Percentiles rank a stretch among this genome's conserved stretches.
Conservation (phyloP, 2,329 filamentous ascomycete species). For the Tolypocladium album region DNA sequence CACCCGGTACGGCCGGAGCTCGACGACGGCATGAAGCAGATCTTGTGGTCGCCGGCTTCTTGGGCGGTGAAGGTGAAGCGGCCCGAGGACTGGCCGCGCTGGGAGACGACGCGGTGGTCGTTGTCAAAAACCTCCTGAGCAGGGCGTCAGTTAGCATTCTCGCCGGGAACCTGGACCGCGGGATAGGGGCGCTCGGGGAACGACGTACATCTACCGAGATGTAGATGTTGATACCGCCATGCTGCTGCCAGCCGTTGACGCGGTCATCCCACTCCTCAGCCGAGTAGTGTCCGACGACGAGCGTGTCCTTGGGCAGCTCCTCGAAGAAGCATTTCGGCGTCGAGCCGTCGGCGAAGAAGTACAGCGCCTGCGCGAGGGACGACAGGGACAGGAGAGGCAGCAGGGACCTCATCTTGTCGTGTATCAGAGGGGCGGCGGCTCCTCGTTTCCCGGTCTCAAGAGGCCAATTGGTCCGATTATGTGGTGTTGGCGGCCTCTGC, state of each 20-base stretch:
- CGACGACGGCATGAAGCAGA: constrained; percentile 85
- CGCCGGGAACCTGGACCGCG: not conserved
- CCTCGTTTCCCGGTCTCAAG: not conserved
- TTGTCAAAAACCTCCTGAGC: constrained; percentile 83
- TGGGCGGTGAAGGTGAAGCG: constrained; percentile 94
- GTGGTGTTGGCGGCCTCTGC: not conserved
- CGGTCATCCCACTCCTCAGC: constrained; percentile 75
- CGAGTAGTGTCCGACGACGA: constrained; percentile 87
- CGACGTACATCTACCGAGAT: constrained; percentile 73
- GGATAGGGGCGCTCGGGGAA: not conserved
- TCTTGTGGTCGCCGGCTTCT: constrained; percentile 87
- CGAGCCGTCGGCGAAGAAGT: constrained; percentile 88
- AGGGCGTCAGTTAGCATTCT: not conserved
- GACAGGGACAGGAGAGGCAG: constrained; percentile 57
- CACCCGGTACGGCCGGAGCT: constrained; percentile 59
- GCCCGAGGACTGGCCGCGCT: constrained; percentile 64
- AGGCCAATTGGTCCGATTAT: not conserved
- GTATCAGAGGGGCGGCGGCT: not conserved
- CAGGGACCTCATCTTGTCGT: constrained; percentile 43
- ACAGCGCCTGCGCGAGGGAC: constrained; percentile 65
- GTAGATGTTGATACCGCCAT: constrained; percentile 69
- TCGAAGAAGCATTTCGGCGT: constrained; percentile 95
- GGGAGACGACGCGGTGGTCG: constrained; percentile 89
- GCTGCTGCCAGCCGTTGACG: constrained; percentile 55
- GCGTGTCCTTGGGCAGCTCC: constrained; percentile 91